Conservation (phyloP, 306 rosid species). For the Quercus agrifolia region DNA sequence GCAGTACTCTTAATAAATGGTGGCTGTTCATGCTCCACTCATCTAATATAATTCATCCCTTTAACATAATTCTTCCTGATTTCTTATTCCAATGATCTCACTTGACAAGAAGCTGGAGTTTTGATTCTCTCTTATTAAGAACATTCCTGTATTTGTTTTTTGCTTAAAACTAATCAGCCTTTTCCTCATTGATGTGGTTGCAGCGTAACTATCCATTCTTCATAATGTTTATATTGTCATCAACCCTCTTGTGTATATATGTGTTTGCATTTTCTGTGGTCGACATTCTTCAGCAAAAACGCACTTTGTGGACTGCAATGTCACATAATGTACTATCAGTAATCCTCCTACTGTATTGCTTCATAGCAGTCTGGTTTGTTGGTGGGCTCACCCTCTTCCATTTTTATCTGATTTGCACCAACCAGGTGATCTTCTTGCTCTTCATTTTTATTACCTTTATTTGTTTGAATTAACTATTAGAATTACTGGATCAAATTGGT, state of each 20-base stretch:
- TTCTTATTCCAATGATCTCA: too few relatives aligned
- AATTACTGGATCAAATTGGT: not conserved
- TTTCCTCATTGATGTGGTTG: constrained; percentile 26
- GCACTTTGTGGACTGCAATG: constrained; percentile 44
- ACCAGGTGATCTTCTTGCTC: constrained; percentile 57
- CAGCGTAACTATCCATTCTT: constrained; percentile 94
- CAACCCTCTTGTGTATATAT: constrained; percentile 68
- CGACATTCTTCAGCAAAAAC: constrained; percentile 50
- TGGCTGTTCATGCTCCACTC: too few relatives aligned
- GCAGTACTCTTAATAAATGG: too few relatives aligned
- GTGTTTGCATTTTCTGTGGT: constrained; percentile 82
- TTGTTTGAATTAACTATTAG: not conserved
- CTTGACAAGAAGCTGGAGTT: too few relatives aligned
- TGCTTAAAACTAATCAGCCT: constrained; percentile 14
- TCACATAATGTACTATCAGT: constrained; percentile 55
- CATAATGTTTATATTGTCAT: constrained; percentile 67
- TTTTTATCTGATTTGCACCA: constrained; percentile 74
- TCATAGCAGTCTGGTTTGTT: constrained; percentile 81
- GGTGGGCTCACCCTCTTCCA: constrained; percentile 93
- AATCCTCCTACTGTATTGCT: constrained; percentile 79
- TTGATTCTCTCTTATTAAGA: not conserved
- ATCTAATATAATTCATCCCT: too few relatives aligned
- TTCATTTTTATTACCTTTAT: not conserved
- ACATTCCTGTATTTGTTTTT: not conserved
- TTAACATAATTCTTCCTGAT: too few relatives aligned